These are phyloP conservation scores for Dothidotthia symphoricarpi DNA, from an alignment of 2,329 filamentous ascomycete genomes.

Conservation along the genomic window DNA sequence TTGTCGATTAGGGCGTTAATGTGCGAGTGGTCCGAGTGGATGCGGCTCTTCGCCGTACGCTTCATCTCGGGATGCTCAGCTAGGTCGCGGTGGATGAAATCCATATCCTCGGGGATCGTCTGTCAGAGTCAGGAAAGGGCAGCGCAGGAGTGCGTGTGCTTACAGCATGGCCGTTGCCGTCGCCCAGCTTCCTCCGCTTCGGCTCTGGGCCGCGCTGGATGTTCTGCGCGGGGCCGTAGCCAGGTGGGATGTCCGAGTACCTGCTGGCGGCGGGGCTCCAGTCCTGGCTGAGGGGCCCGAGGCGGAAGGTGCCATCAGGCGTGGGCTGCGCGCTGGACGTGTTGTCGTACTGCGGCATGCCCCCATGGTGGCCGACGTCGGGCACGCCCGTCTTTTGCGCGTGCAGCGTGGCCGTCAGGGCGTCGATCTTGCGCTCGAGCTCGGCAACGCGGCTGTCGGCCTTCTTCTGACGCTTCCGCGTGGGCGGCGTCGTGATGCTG, in stretches of 20 bases:
- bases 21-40: conserved; percentile 38
- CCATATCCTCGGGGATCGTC: conserved; percentile 42
- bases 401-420: conserved; percentile 75
- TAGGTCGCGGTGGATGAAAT: conserved; percentile 38
- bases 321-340: conserved; percentile 10
- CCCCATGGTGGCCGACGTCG: conserved; percentile 22
- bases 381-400: conserved; percentile 46
- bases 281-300: conserved; percentile 31
- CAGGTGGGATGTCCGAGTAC: conserved; percentile 30
- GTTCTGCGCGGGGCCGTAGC: conserved; percentile 34
- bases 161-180: conserved; percentile 29
- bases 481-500: conserved; percentile 60
- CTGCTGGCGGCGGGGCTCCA: conserved; percentile 22
- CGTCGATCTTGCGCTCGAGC: conserved; percentile 90
- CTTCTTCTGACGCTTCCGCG: conserved; percentile 83
- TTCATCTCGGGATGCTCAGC: conserved; percentile 38
- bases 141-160: conserved; percentile 4
- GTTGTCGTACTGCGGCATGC: conserved; percentile 22
- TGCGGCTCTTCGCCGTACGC: conserved; percentile 27
- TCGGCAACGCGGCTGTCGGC: conserved; percentile 86
- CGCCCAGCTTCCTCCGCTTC: conserved; percentile 34
- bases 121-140: conserved; percentile 11
- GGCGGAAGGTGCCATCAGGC: conserved; percentile 27
- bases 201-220: conserved; percentile 30
- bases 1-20: conserved; percentile 43